A percentile compares a stretch with the other conserved stretches of the same genome.
Conservation (phyloP, 495 filamentous ascomycete species). For the Pyrenula massariospora region DNA sequence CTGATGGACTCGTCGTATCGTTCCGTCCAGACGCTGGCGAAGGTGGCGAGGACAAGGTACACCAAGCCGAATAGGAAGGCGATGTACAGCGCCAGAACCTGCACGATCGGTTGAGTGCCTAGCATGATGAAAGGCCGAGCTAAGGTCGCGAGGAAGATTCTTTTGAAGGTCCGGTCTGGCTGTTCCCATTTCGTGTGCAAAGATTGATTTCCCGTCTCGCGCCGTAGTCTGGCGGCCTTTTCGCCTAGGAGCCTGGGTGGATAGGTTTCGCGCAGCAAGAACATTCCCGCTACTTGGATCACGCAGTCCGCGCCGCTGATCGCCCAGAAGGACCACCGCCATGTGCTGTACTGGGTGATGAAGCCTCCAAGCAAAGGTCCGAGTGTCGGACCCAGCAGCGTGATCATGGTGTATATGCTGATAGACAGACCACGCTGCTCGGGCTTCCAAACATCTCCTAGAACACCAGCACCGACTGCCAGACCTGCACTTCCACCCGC, state of each 20-base stretch:
- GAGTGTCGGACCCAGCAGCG: slow-evolving; percentile 20
- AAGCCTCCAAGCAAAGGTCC: slow-evolving; percentile 39
- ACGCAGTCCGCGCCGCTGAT: too few species aligned
- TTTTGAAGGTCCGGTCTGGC: slow-evolving; percentile 13
- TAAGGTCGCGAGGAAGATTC: slow-evolving; percentile 11
- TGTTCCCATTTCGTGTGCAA: slow-evolving; percentile 25
- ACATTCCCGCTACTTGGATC: too few species aligned
- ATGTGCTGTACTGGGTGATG: slow-evolving; percentile 42
- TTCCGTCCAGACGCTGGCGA: slow-evolving; percentile 37
- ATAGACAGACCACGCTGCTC: slow-evolving; percentile 24
- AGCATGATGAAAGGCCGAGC: slow-evolving; percentile 36
- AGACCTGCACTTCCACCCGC: slow-evolving; percentile 12
- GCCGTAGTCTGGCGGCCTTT: slow-evolving; percentile 36
- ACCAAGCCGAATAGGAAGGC: slow-evolving; percentile 55
- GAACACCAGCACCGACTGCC: slow-evolving; percentile 29
- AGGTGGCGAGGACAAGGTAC: slow-evolving; percentile 51
- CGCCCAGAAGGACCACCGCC: slow-evolving; percentile 43
- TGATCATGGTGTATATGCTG: slow-evolving; percentile 25
- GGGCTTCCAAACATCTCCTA: slow-evolving; percentile 25
- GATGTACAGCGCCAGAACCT: slow-evolving; percentile 41
- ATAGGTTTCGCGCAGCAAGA: slow-evolving; percentile 48
- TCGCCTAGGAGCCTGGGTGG: slow-evolving; percentile 29
- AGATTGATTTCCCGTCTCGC: slow-evolving; percentile 42
- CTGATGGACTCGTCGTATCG: slow-evolving; percentile 33
- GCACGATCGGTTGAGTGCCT: slow-evolving; percentile 39